These are phyloP conservation scores for Stagonosporopsis cucurbitacearum DNA, from an alignment of 2,329 filamentous ascomycete species.

Conservation along the genomic window DNA sequence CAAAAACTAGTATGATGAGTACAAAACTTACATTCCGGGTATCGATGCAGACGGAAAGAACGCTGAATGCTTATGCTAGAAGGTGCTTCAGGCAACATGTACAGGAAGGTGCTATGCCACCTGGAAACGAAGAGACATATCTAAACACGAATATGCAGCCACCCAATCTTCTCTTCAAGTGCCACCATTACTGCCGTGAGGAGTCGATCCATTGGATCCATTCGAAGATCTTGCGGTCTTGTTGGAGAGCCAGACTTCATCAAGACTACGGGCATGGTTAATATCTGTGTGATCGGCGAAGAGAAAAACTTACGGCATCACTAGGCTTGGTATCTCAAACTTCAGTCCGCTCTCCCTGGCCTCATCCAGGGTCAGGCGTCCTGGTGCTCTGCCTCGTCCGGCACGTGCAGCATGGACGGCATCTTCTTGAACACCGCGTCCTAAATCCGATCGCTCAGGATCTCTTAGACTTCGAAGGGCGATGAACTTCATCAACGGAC, in stretches of 20 bases:
- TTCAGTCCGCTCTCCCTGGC: constrained; percentile 70
- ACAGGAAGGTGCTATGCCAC: constrained; percentile 25
- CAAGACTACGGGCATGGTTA: constrained; percentile 57
- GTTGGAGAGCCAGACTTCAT: constrained; percentile 69
- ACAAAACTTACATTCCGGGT: constrained; percentile 9
- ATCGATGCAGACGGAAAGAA: constrained; percentile 7
- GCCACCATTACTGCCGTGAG: constrained; percentile 27
- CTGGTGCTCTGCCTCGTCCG: constrained; percentile 14
- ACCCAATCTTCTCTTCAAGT: background rate
- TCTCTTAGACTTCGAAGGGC: constrained; percentile 83
- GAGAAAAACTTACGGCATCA: constrained; percentile 64
- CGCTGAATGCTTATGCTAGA: constrained; percentile 16
- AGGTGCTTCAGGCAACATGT: constrained; percentile 11
- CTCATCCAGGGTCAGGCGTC: constrained; percentile 72
- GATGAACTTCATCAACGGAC: constrained; percentile 90
- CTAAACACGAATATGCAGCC: background rate
- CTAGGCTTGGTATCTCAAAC: constrained; percentile 80
- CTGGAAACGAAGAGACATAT: background rate
- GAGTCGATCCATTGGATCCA: constrained; percentile 31
- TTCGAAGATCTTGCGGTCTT: constrained; percentile 35
- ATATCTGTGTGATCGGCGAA: background rate
- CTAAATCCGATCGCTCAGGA: constrained; percentile 60
- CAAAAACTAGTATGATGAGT: background rate
- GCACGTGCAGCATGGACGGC: constrained; percentile 21
- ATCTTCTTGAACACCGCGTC: constrained; percentile 54